Evolutionary conservation across 139 green algal species (phyloP), one percentile per base, ranked within the genome.

Genomic region (Bryopsis sp.): DNA sequence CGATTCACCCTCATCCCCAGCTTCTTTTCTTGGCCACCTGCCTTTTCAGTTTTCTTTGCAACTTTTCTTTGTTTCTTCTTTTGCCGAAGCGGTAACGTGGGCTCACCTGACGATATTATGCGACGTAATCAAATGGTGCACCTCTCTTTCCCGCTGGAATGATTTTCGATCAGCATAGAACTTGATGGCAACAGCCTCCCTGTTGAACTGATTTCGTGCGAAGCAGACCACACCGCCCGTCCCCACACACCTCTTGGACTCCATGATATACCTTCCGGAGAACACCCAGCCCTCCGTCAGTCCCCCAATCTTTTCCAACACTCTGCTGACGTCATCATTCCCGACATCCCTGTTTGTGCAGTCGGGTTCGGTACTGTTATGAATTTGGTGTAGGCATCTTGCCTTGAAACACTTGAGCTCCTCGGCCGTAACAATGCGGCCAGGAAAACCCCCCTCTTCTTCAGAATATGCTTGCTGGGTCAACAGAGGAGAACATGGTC

Each of bases 191-290:
- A 63, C 54, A 29, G 24, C 7, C 54, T n/a, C n/a, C n/a, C n/a
- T 63, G 15, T n/a, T 35, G 26, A 63, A 63, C n/a, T 63, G 11
- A 19, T 34, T 34, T 19, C n/a, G 11, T 29, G 54, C 54, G 26
- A 63, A 34, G 26, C 24, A 63, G n/a, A 63, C 54, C 15, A 63
- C 54, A 35, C n/a, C 54, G n/a, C 54, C n/a, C 11, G 19, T 36
- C n/a, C 54, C 54, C 8, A 34, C 11, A 19, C 11, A 35, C 24
- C 54, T 8, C 54, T 63, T 19, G 11, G 24, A 29, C n/a, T 63
- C 54, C 11, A 63, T 35, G 11, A 63, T 7, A 63, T 63, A 63
- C 54, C 54, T 63, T n/a, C n/a, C n/a, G n/a, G n/a, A n/a, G n/a
- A n/a, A n/a, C n/a, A n/a, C n/a, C n/a, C n/a, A n/a, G n/a, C n/a